Evolutionary conservation across 495 filamentous ascomycete genomes (phyloP), one percentile per base, ranked within the genome.

Genomic region (Parathielavia hyrcaniae): DNA sequence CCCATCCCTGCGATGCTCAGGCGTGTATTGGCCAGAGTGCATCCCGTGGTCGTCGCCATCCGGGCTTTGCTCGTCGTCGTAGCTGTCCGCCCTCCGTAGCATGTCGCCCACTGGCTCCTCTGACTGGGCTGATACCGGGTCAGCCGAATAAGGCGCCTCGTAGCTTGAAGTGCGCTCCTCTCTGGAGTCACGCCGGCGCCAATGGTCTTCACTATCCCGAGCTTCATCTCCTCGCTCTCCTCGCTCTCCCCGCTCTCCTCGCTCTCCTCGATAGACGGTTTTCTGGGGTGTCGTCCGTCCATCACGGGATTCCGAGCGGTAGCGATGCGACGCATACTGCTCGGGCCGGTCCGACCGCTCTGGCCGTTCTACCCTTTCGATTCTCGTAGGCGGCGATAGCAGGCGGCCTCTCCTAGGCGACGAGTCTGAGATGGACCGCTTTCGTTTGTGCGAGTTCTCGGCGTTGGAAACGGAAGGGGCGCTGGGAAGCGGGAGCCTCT

Each of bases 401-500:
- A 53, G 59, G 36, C 58, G 63, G 35, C 68, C 70, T 61, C 69
- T 65, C 64, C 69, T 59, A 30, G 65, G 68, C 23, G 76, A 78
- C 23, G 76, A 78, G 44, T 73, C 64, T 35, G 78, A 79, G 13
- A 67, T 62, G 44, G 78, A 79, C 43, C 80, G 72, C 65, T 81
- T 83, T 58, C 80, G 77, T 64, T 83, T 83, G 60, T 80, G 75
- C 19, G 73, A 68, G 5, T 58, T 56, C 51, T 81, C 78, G 16
- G 47, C 57, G 17, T 76, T 73, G 5, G 71, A 49, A 61, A 76
- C 73, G 41, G 56, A n/a, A 17, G 68, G 46, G 14, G 74, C 60
- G n/a, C 50, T 59, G 34, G 68, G 69, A 61, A 70, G 72, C 34
- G 69, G 71, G 14, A 67, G 56, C 49, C 72, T 68, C 17, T 77